Evolutionary conservation across 2,329 filamentous ascomycete genomes (phyloP).

Genomic region (Chlorencoelia australis): DNA sequence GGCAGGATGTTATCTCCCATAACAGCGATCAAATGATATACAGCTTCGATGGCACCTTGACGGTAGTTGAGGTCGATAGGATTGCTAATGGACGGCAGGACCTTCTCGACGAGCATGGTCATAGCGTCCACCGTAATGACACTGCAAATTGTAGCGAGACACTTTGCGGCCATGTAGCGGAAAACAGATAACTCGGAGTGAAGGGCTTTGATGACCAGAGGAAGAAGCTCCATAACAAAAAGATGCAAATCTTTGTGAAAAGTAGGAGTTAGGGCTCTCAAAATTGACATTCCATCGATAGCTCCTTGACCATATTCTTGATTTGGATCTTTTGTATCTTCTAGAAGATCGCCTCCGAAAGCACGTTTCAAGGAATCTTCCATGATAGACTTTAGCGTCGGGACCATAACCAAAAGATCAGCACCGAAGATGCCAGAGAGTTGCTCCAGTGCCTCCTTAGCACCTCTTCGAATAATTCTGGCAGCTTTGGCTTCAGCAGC

Average conservation of each 20-base stretch:
- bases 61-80: conserved; percentile 78
- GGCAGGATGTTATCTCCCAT: conserved; percentile 96
- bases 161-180: conserved; percentile 93
- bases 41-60: conserved; percentile 87
- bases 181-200: conserved; percentile 86
- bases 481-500: conserved; percentile 83
- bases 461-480: conserved; percentile 80
- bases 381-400: conserved; percentile 72
- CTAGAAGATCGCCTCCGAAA: conserved; percentile 62
- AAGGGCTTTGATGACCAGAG: conserved; percentile 76
- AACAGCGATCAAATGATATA: conserved; percentile 94
- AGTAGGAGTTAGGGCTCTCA: conserved; percentile 89
- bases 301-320: conserved; percentile 79
- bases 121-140: conserved; percentile 92
- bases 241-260: conserved; percentile 64
- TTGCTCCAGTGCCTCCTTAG: conserved; percentile 88
- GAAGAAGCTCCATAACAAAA: conserved; percentile 76
- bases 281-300: conserved; percentile 84
- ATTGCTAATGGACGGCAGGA: conserved; percentile 86
- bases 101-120: conserved; percentile 88
- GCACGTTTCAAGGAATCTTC: conserved; percentile 68
- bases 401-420: conserved; percentile 70
- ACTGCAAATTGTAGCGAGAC: conserved; percentile 93
- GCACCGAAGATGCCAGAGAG: conserved; percentile 70
- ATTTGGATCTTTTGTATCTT: conserved; percentile 63